phyloP scores from a whole-genome alignment of 768 basidiomycete species.

The Suillus subluteus region DNA sequence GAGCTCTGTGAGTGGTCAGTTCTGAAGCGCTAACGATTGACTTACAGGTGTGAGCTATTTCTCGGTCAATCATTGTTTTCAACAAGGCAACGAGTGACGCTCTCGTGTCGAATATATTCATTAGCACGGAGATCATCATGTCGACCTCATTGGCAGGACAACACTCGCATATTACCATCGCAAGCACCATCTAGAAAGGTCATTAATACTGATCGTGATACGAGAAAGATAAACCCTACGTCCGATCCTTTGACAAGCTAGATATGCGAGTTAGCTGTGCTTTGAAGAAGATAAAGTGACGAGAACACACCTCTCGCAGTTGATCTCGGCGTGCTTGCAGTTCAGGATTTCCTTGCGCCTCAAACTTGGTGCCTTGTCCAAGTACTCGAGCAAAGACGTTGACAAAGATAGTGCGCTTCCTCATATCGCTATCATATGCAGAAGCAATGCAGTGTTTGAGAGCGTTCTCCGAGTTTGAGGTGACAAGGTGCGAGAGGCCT shows the following conservation, averaged over 20 bases:
- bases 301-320: slow-evolving; percentile 57
- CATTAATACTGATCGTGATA: slow-evolving; percentile 15
- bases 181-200: slow-evolving; percentile 64
- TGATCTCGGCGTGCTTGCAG: slow-evolving; percentile 52
- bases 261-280: slow-evolving; percentile 13
- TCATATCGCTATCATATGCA: slow-evolving; percentile 72
- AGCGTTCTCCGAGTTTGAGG: slow-evolving; percentile 84
- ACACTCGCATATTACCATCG: slow-evolving; percentile 85
- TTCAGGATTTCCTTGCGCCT: slow-evolving; percentile 55
- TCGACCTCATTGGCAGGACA: slow-evolving; percentile 82
- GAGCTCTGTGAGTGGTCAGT: slow-evolving; percentile 12
- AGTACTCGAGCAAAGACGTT: slow-evolving; percentile 84
- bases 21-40: slow-evolving; percentile 3
- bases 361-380: slow-evolving; percentile 78
- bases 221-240: slow-evolving; percentile 43
- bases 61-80: slow-evolving; percentile 84
- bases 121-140: slow-evolving; percentile 80
- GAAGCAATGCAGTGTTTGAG: slow-evolving; percentile 85
- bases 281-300: slow-evolving; percentile 6
- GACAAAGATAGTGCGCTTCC: slow-evolving; percentile 79
- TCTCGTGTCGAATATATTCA: slow-evolving; percentile 85
- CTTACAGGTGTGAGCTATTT: slow-evolving; percentile 77
- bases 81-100: slow-evolving; percentile 72
- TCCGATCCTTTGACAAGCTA: slow-evolving; percentile 77
- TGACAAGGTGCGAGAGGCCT: slow-evolving; percentile 80